phyloP scores from a whole-genome alignment of 148 eudicot species.

The Chenopodium formosanum region DNA sequence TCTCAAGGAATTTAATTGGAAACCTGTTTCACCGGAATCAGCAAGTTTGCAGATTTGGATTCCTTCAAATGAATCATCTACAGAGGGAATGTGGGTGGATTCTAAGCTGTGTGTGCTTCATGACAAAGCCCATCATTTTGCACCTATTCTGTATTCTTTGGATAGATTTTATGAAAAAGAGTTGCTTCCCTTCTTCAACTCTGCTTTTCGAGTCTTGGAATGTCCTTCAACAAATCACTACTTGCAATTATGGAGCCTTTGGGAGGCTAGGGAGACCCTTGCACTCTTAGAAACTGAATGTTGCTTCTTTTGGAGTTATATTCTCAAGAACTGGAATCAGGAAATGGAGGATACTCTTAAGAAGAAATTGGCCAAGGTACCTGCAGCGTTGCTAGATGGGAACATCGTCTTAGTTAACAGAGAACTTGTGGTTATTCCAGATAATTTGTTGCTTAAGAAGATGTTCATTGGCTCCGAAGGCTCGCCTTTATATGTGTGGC shows the following conservation, averaged over 20 bases:
- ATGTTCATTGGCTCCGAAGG: slow-evolving; percentile 17
- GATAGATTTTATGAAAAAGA: slow-evolving; percentile 23
- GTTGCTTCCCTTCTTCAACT: slow-evolving; percentile 19
- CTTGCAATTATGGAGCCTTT: slow-evolving; percentile 27
- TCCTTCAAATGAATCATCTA: neutral
- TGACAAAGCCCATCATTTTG: slow-evolving; percentile 17
- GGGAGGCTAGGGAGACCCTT: slow-evolving; percentile 16
- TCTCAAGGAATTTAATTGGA: slow-evolving; percentile 26
- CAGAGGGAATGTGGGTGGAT: slow-evolving; percentile 28
- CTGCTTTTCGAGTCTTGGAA: slow-evolving; percentile 18
- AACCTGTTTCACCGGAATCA: slow-evolving; percentile 8
- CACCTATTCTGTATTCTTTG: slow-evolving; percentile 20
- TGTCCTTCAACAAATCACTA: slow-evolving; percentile 22
- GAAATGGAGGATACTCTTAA: slow-evolving; percentile 15
- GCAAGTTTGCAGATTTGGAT: slow-evolving; percentile 20
- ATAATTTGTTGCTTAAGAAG: slow-evolving; percentile 23
- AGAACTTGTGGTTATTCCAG: slow-evolving; percentile 20
- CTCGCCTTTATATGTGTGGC: slow-evolving; percentile 24
- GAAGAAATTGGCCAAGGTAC: slow-evolving; percentile 24
- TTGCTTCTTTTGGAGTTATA: slow-evolving; percentile 21
- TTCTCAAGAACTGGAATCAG: slow-evolving; percentile 18
- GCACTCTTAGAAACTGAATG: slow-evolving; percentile 16
- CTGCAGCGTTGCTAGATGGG: slow-evolving; percentile 3
- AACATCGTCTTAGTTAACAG: slow-evolving; percentile 8
- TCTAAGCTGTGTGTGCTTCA: slow-evolving; percentile 19